Base-by-base conservation (phyloP, 768 basidiomycete genomes). In the Naganishia antarctica region DNA sequence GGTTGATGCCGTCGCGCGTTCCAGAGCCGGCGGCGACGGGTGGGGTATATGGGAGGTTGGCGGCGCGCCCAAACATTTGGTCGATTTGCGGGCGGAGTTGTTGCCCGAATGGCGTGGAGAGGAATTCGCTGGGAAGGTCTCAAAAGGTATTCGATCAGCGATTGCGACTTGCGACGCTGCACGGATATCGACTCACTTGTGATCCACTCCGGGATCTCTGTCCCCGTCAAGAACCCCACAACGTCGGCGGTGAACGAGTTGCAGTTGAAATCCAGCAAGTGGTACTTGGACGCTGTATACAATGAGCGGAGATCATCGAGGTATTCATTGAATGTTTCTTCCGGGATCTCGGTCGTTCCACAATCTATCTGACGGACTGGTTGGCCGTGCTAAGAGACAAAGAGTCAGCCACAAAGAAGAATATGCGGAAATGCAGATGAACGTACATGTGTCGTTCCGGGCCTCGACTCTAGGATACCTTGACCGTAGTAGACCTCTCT, bases 401-500 rank as follows among this genome's bases (percentile, higher is more conserved):
- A 18, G 21, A 43, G n/a, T 44, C 16, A 12, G 16, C 21, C 41
- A 60, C 16, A 12, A 15, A 12, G 16, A 45, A n/a, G 21, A 26
- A 43, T 26, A 26, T 44, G 16, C 18, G 58, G 13, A 16, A 21
- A 6, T 9, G 15, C n/a, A n/a, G n/a, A n/a, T n/a, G 21, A 29
- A 63, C 88, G 65, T 74, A 89, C 89, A 79, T 91, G 90, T 2
- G 92, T 91, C 69, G 80, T 81, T 15, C 92, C 91, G 0, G 93
- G 92, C 25, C 25, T 11, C 0, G 71, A 69, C 25, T 83, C 83
- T 50, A 72, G 78, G 63, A 97, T 91, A 1, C 93, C 93, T 70
- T 86, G 89, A 2, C 93, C 92, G 75, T 91, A 98, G 71, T 89
- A 94, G 29, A 90, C 79, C 73, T 98, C 93, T 70, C 86, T 85